Conservation (phyloP, 495 filamentous ascomycete genomes). For the Cercophora samala region DNA sequence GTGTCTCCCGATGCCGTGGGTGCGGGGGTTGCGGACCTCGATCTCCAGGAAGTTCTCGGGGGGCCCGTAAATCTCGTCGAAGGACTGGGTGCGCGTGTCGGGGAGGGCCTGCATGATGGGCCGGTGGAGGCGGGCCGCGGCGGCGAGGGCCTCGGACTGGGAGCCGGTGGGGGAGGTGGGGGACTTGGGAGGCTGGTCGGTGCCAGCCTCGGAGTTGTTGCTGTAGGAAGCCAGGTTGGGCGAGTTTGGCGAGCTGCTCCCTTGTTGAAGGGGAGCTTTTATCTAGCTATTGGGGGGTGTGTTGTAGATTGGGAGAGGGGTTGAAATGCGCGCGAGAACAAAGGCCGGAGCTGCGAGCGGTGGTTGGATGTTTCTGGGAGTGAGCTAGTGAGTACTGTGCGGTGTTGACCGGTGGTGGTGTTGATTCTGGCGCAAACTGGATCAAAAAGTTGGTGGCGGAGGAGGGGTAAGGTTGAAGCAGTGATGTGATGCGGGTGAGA, state of each 20-base stretch:
- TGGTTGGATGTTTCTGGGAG: background rate
- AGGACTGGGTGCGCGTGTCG: constrained; percentile 84
- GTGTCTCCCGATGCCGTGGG: constrained; percentile 85
- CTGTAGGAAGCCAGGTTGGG: background rate
- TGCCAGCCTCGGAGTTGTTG: constrained; percentile 1
- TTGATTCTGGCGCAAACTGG: background rate
- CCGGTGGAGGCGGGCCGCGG: constrained; percentile 46
- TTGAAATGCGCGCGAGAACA: background rate
- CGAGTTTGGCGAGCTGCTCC: background rate
- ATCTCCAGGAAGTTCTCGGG: constrained; percentile 99
- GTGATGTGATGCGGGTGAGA: background rate
- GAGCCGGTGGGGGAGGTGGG: constrained; percentile 35
- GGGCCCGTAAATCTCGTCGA: constrained; percentile 98
- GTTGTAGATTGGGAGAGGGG: background rate
- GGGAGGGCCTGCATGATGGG: constrained; percentile 77
- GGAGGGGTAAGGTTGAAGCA: background rate
- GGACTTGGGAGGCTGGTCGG: constrained; percentile 17
- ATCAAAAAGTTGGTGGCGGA: background rate
- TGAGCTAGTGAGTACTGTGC: background rate
- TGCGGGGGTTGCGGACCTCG: constrained; percentile 93
- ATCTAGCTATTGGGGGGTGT: background rate
- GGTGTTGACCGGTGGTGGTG: background rate
- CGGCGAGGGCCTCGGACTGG: constrained; percentile 17
- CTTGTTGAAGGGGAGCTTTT: constrained; percentile 1
- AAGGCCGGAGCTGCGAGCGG: background rate